Evolutionary conservation across 441 rosid species (phyloP).

Genomic region (Melastoma candidum): DNA sequence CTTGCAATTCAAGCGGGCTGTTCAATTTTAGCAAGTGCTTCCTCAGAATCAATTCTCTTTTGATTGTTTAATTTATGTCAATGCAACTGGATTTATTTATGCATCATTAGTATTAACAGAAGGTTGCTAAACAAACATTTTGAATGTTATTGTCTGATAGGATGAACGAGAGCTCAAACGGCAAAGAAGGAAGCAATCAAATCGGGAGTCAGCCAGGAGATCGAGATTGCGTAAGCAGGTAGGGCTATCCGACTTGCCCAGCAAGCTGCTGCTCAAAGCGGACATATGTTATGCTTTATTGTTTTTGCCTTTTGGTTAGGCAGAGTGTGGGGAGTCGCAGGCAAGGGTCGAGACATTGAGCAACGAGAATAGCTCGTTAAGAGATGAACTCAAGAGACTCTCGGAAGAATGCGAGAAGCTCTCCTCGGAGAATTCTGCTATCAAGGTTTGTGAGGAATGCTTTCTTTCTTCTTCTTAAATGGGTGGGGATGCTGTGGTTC

Average conservation of each 20-base stretch:
- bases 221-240: conserved; percentile 81
- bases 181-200: conserved; percentile 71
- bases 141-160: conserved; percentile 17
- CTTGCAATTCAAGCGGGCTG: too few species aligned
- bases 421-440: conserved; percentile 62
- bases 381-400: conserved; percentile 73
- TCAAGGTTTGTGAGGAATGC: conserved; percentile 41
- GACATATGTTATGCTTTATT: neutral
- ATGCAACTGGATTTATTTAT: too few species aligned
- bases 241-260: neutral
- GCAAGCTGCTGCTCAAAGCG: neutral
- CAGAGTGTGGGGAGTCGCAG: conserved; percentile 91
- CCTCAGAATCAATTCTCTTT: too few species aligned
- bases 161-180: conserved; percentile 68
- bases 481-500: neutral
- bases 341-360: conserved; percentile 55
- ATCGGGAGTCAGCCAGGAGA: conserved; percentile 68
- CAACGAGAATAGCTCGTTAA: conserved; percentile 52
- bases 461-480: neutral
- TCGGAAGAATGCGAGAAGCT: conserved; percentile 86
- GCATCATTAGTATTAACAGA: too few species aligned
- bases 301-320: conserved; percentile 29
- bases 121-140: too few species aligned
- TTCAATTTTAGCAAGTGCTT: too few species aligned
- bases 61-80: too few species aligned